Evolutionary conservation across 1,284 basidiomycete genomes (phyloP), one percentile per base, ranked within the genome.

Genomic region (Ganoderma sinense): DNA sequence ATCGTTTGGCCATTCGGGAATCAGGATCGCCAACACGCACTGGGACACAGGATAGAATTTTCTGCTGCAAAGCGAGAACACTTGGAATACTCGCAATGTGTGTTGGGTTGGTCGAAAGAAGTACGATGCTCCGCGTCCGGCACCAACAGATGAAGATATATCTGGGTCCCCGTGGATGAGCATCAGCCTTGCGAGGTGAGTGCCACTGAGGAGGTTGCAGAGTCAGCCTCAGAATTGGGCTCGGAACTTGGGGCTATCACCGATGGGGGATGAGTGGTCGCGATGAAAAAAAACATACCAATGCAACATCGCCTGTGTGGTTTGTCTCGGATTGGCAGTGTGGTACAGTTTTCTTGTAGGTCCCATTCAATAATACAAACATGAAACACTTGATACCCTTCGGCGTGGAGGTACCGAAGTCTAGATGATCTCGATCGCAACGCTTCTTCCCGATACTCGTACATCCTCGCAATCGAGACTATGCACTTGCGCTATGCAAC

Each of bases 401-500:
- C 59, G 18, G 23, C 40, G 39, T 7, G 18, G n/a, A 36, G 16
- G 33, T 33, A 23, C 20, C 36, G 18, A 39, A 59, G 29, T 56
- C 53, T 29, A 2, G 53, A 56, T 56, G 53, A 59, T n/a, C 33
- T 39, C 11, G 31, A 58, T 36, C n/a, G 20, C 31, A 39, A 39
- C 33, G 13, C 56, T 33, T 62, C 62, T 56, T 55, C 53, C 16
- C 36, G 16, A 40, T 58, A 65, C 20, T 65, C 64, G 53, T 65
- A 65, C 64, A 65, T 31, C 23, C n/a, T 53, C 53, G 31, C 48
- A n/a, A 58, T 56, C 26, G 26, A 36, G 39, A 13, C 53, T 20
- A 69, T 14, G 71, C 62, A 1, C 26, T 67, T 40, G 71, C 62
- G 0, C 26, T 67, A 40, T 65, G 67, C 31, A 73, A 33, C 14